phyloP scores from a whole-genome alignment of 2,329 filamentous ascomycete species.

The Eutypella sp. region DNA sequence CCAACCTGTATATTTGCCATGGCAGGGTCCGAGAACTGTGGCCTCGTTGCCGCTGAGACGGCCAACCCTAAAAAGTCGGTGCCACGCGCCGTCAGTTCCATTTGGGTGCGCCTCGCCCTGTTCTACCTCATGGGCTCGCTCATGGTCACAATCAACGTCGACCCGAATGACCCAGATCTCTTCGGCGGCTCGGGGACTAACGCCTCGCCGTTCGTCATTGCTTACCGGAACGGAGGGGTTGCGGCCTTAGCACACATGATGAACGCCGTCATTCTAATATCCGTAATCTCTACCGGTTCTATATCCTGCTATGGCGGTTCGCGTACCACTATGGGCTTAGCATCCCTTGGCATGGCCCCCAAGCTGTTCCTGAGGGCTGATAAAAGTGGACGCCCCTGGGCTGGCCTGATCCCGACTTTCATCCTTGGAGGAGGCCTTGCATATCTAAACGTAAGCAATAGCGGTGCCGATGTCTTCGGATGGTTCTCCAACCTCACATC shows the following conservation, averaged over 20 bases:
- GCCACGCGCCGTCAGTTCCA: slow-evolving; percentile 38
- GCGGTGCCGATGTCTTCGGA: slow-evolving; percentile 36
- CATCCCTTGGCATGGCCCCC: slow-evolving; percentile 38
- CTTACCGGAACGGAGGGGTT: slow-evolving; percentile 35
- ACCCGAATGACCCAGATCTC: slow-evolving; percentile 33
- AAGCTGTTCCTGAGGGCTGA: slow-evolving; percentile 29
- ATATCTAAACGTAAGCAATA: slow-evolving; percentile 38
- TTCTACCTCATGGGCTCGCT: slow-evolving; percentile 41
- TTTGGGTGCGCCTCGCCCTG: slow-evolving; percentile 39
- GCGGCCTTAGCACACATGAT: slow-evolving; percentile 39
- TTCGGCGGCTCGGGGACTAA: slow-evolving; percentile 37
- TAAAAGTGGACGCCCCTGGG: slow-evolving; percentile 30
- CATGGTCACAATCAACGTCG: slow-evolving; percentile 39
- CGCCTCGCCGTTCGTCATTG: slow-evolving; percentile 41
- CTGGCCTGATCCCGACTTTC: slow-evolving; percentile 44
- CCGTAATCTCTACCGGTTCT: slow-evolving; percentile 39
- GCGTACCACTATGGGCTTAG: slow-evolving; percentile 38
- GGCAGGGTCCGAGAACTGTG: slow-evolving; percentile 38
- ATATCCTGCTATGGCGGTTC: slow-evolving; percentile 38
- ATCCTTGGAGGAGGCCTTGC: slow-evolving; percentile 39
- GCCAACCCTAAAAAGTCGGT: slow-evolving; percentile 37
- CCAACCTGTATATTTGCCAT: slow-evolving; percentile 46
- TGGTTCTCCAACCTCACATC: slow-evolving; percentile 44
- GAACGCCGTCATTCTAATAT: slow-evolving; percentile 44
- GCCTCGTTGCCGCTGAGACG: slow-evolving; percentile 39